These are phyloP conservation scores for Phellopilus nigrolimitatus DNA, from an alignment of 1,284 basidiomycete genomes.

Conservation along the genomic window DNA sequence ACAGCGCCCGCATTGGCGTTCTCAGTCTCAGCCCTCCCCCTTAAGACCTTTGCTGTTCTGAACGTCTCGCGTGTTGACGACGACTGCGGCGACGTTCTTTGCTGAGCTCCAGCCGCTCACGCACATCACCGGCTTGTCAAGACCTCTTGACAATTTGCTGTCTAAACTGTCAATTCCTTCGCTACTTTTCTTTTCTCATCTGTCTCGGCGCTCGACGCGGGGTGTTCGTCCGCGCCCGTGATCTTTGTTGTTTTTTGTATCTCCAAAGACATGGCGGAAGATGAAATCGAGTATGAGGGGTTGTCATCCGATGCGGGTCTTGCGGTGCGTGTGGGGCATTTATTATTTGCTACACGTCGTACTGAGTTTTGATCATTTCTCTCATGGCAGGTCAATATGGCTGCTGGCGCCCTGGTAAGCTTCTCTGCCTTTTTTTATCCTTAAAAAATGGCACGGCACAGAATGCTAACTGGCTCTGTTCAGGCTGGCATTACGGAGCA, in stretches of 20 bases:
- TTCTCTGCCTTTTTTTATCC: conserved; percentile 14
- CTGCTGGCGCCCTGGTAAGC: conserved; percentile 91
- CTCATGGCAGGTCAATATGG: conserved; percentile 82
- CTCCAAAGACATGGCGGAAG: conserved; percentile 28
- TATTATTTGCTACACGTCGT: conserved; percentile 1
- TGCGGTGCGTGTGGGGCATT: conserved; percentile 42
- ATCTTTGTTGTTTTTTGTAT: not conserved
- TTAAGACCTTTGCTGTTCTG: not conserved
- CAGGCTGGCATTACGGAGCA: conserved; percentile 99
- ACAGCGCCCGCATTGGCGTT: not conserved
- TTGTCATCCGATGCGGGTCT: conserved; percentile 73
- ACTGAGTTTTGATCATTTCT: conserved; percentile 10
- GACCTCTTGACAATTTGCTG: no score
- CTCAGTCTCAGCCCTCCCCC: conserved; percentile 8
- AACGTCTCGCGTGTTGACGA: not conserved
- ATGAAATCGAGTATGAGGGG: conserved; percentile 74
- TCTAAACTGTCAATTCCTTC: not conserved
- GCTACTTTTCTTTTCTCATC: not conserved
- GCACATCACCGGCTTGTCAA: not conserved
- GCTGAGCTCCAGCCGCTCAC: not conserved
- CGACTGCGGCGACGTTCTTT: not conserved
- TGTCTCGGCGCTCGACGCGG: conserved; percentile 17
- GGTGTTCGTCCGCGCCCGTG: not conserved
- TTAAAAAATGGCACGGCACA: conserved; percentile 16
- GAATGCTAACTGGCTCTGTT: not conserved